These are phyloP conservation scores for Petasospora rhodanensis DNA, from an alignment of 1,139 yeast species.

Conservation along the genomic window DNA sequence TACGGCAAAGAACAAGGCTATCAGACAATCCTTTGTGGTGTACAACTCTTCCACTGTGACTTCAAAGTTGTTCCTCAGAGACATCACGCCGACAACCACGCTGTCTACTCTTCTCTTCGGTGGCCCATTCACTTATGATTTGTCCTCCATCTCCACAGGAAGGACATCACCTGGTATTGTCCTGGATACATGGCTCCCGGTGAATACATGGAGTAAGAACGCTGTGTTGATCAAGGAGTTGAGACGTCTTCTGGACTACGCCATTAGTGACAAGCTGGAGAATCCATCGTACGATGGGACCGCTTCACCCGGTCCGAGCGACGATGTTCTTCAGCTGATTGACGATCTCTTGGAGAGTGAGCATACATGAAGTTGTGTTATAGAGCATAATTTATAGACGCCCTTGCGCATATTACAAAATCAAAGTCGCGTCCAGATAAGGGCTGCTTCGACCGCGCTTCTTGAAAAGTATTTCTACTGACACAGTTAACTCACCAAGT, in stretches of 20 bases:
- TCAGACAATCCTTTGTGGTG: slow-evolving; percentile 51
- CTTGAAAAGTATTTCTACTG: too few relatives aligned
- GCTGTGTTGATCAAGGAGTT: slow-evolving; percentile 78
- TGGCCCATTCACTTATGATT: slow-evolving; percentile 68
- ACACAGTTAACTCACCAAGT: too few relatives aligned
- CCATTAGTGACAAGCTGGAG: slow-evolving; percentile 55
- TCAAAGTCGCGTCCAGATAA: too few relatives aligned
- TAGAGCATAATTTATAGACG: too few relatives aligned
- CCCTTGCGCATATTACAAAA: too few relatives aligned
- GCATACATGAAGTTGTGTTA: slow-evolving; percentile 4
- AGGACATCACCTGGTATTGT: slow-evolving; percentile 58
- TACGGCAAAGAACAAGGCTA: slow-evolving; percentile 15
- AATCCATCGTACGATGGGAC: slow-evolving; percentile 29
- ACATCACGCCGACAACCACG: slow-evolving; percentile 73
- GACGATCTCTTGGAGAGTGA: slow-evolving; percentile 24
- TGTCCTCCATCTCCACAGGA: slow-evolving; percentile 36
- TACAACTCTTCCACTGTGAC: slow-evolving; percentile 59
- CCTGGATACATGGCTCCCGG: slow-evolving; percentile 75
- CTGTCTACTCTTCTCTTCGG: slow-evolving; percentile 75
- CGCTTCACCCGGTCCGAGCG: slow-evolving; percentile 20
- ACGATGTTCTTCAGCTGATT: slow-evolving; percentile 32
- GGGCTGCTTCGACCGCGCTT: too few relatives aligned
- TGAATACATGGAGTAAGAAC: slow-evolving; percentile 90
- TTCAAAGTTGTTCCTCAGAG: slow-evolving; percentile 63
- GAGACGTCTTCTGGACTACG: slow-evolving; percentile 58